phyloP scores from a whole-genome alignment of 2,329 filamentous ascomycete genomes.

The Arthrobotrys sinensis region DNA sequence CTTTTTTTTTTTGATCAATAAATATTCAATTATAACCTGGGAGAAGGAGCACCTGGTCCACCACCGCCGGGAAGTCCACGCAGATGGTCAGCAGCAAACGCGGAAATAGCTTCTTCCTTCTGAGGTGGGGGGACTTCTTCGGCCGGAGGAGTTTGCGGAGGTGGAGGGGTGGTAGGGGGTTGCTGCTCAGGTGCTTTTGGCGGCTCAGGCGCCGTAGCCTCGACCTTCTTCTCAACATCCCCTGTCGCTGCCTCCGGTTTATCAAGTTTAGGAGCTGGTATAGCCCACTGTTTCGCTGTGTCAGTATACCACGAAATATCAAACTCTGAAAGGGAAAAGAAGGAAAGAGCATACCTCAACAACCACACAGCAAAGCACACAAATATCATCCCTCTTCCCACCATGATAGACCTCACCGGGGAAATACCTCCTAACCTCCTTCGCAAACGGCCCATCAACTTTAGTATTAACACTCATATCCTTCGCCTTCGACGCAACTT shows the following conservation, averaged over 20 bases:
- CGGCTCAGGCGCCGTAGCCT: slow-evolving; percentile 4
- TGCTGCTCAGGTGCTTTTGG: slow-evolving; percentile 22
- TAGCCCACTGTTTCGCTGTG: slow-evolving; percentile 26
- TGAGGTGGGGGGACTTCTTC: slow-evolving; percentile 23
- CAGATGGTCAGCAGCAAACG: slow-evolving; percentile 5
- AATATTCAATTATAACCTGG: slow-evolving; percentile 37
- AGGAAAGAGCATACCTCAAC: slow-evolving; percentile 75
- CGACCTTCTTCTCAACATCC: slow-evolving; percentile 2
- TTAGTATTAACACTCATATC: slow-evolving; percentile 84
- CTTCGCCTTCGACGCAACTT: slow-evolving; percentile 87
- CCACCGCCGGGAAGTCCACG: slow-evolving; percentile 55
- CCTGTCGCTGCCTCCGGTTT: slow-evolving; percentile 11
- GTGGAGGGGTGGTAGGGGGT: slow-evolving; percentile 30
- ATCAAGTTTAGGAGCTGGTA: slow-evolving; percentile 33
- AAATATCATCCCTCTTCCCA: slow-evolving; percentile 96
- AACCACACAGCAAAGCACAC: slow-evolving; percentile 84
- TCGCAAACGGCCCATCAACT: slow-evolving; percentile 92
- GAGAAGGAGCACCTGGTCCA: slow-evolving; percentile 52
- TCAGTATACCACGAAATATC: not conserved
- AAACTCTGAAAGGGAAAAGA: not conserved
- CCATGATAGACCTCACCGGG: slow-evolving; percentile 89
- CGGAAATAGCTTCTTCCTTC: slow-evolving; percentile 23
- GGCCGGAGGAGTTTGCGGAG: slow-evolving; percentile 13
- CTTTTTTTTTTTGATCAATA: not conserved
- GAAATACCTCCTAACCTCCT: slow-evolving; percentile 89